Conservation (phyloP, 2,329 filamentous ascomycete genomes). For the Pseudohalonectria lignicola region DNA sequence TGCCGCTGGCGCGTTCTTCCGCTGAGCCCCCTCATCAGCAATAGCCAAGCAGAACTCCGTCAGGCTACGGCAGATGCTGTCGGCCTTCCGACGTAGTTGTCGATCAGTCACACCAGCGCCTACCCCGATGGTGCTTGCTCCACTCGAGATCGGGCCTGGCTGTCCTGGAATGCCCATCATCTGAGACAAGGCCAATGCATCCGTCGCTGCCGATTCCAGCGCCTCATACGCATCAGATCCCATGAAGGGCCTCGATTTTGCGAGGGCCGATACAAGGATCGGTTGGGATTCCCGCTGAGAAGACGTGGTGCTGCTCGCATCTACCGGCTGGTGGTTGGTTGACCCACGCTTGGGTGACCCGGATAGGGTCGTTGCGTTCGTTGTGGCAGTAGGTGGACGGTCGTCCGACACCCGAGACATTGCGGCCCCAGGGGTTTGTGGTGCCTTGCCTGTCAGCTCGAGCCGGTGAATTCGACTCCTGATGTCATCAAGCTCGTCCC, state of each 20-base stretch:
- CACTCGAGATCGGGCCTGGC: constrained; percentile 56
- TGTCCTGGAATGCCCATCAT: constrained; percentile 67
- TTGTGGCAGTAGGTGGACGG: constrained; percentile 81
- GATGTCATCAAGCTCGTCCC: constrained; percentile 93
- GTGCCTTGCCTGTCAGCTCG: constrained; percentile 80
- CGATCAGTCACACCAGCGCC: constrained; percentile 56
- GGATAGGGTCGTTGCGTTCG: constrained; percentile 81
- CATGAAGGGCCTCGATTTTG: constrained; percentile 63
- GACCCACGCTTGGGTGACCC: constrained; percentile 72
- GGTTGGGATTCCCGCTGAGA: constrained; percentile 55
- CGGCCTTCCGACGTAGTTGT: constrained; percentile 78
- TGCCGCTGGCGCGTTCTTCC: constrained; percentile 18
- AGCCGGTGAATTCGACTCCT: constrained; percentile 88
- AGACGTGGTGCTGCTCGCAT: constrained; percentile 27
- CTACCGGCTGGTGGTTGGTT: constrained; percentile 30
- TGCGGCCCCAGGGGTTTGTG: constrained; percentile 69
- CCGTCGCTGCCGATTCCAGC: constrained; percentile 69
- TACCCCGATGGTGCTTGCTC: constrained; percentile 49
- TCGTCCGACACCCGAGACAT: constrained; percentile 67
- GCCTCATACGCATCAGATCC: constrained; percentile 63
- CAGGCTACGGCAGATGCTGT: constrained; percentile 83
- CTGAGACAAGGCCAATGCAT: constrained; percentile 68
- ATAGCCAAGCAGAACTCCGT: constrained; percentile 87
- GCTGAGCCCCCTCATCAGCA: constrained; percentile 43
- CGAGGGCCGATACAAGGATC: constrained; percentile 67